phyloP scores from a whole-genome alignment of 352 stramenopile species.

The Pythium insidiosum region DNA sequence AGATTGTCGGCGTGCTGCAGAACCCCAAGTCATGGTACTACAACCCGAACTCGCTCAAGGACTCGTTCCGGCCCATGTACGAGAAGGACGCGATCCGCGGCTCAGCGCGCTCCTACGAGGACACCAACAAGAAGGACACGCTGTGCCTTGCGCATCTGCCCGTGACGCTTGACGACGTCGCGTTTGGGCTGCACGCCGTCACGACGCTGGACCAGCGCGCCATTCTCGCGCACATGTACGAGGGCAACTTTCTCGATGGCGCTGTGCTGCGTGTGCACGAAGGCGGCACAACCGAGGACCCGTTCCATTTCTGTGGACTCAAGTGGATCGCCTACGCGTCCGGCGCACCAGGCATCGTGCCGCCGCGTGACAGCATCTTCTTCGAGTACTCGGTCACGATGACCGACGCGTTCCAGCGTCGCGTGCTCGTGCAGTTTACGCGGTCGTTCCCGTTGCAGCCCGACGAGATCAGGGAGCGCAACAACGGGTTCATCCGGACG shows the following conservation, averaged over 20 bases:
- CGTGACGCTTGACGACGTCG: constrained; percentile 18
- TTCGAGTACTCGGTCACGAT: constrained; percentile 21
- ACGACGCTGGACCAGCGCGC: constrained; percentile 17
- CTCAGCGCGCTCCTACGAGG: constrained; percentile 5
- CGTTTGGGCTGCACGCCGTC: constrained; percentile 13
- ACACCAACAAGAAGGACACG: constrained; percentile 9
- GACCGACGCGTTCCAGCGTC: constrained; percentile 9
- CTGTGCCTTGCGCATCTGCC: constrained; percentile 14
- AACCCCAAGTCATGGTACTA: constrained; percentile 23
- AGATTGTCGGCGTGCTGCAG: constrained; percentile 13
- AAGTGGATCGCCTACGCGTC: constrained; percentile 19
- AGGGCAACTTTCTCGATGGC: constrained; percentile 12
- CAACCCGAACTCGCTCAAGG: constrained; percentile 16
- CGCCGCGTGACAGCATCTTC: constrained; percentile 13
- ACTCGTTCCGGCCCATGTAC: constrained; percentile 13
- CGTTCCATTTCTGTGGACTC: constrained; percentile 19
- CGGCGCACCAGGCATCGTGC: constrained; percentile 9
- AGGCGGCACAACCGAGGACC: constrained; percentile 6
- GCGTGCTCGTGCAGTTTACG: constrained; percentile 17
- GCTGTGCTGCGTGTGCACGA: constrained; percentile 8
- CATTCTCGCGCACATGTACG: constrained; percentile 19
- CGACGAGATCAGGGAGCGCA: constrained; percentile 14
- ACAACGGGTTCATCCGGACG: constrained; percentile 10
- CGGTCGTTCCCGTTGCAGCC: constrained; percentile 14
- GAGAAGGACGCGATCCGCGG: constrained; percentile 21